Conservation (phyloP, 495 filamentous ascomycete species). For the Penicillium cataractarum region DNA sequence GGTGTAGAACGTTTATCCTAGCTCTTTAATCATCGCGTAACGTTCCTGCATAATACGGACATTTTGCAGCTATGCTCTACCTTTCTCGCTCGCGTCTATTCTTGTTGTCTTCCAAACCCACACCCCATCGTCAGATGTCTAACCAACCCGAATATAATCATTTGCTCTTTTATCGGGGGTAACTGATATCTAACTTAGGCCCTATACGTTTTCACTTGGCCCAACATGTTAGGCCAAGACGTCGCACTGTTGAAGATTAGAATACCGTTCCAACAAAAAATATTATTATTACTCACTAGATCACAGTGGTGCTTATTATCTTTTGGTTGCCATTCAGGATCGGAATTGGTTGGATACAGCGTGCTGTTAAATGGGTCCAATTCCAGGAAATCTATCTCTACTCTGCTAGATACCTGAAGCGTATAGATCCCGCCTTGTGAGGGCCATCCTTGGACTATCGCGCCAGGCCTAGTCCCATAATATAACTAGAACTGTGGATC, state of each 20-base stretch:
- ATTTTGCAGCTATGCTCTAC: conserved; percentile 12
- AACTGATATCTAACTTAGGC: not conserved
- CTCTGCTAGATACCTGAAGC: conserved; percentile 7
- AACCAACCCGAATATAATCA: conserved; percentile 17
- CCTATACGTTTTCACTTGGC: too few relatives aligned
- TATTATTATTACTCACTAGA: conserved; percentile 15
- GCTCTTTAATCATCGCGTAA: too few relatives aligned
- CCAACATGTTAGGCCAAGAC: too few relatives aligned
- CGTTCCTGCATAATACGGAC: conserved; percentile 35
- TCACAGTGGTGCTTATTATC: conserved; percentile 21
- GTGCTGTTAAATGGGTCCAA: conserved; percentile 18
- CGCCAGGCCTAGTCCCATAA: not conserved
- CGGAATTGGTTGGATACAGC: conserved; percentile 4
- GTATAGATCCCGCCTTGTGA: conserved; percentile 20
- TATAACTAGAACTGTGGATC: too few relatives aligned
- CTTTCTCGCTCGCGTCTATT: conserved; percentile 8
- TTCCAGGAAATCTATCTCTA: conserved; percentile 20
- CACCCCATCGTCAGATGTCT: conserved; percentile 14
- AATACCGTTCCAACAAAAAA: not conserved
- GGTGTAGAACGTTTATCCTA: too few relatives aligned
- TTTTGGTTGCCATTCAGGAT: conserved; percentile 17
- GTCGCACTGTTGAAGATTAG: too few relatives aligned
- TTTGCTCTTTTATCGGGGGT: conserved; percentile 7
- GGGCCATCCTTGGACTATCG: conserved; percentile 13
- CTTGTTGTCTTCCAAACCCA: conserved; percentile 18